Evolutionary conservation across 192 early-diverging fungal genomes (phyloP), one percentile per base, ranked within the genome.

Genomic region (Phycomyces nitens): DNA sequence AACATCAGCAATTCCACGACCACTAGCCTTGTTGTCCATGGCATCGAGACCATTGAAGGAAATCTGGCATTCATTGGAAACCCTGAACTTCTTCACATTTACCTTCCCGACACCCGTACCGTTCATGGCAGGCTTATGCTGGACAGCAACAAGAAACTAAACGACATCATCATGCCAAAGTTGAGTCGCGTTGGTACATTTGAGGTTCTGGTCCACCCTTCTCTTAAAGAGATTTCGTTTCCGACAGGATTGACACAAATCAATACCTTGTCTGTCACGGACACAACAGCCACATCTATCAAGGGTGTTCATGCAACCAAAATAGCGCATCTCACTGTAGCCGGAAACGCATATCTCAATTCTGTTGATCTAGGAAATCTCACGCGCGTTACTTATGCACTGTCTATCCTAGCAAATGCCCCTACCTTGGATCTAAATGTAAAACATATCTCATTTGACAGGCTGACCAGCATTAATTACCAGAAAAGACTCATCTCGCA

Each of bases 311-410:
- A 9, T 4, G 41, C 42, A 15, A 21, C 64, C 16, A 58, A 53
- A 20, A 53, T 64, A 7, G 34, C 29, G 4, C 41, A 54, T 52
- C 21, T 75, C 11, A 66, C 18, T 23, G 26, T 75, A 27, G 61
- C 69, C 5, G 53, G 58, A 38, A 75, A 75, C 39, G 18, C 53
- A 29, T 59, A 75, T 59, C 39, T 75, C 8, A 75, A 67, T 20
- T 23, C 34, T n/a, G 23, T 75, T 8, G 59, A 62, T 11, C 44
- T 71, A 2, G 58, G 42, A 24, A 26, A 50, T 16, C 27, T 72
- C 0, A 23, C 53, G 20, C 38, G 34, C 1, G 49, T 72, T 0
- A 26, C 21, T 34, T 34, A 60, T 2, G 24, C 53, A 22, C 20
- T 72, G 20, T 56, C 50, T 23, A 50, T 72, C 43, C 42, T 59